Base-by-base conservation (phyloP, 202 grass and related monocot genomes). In the Dendrocalamus latiflorus region DNA sequence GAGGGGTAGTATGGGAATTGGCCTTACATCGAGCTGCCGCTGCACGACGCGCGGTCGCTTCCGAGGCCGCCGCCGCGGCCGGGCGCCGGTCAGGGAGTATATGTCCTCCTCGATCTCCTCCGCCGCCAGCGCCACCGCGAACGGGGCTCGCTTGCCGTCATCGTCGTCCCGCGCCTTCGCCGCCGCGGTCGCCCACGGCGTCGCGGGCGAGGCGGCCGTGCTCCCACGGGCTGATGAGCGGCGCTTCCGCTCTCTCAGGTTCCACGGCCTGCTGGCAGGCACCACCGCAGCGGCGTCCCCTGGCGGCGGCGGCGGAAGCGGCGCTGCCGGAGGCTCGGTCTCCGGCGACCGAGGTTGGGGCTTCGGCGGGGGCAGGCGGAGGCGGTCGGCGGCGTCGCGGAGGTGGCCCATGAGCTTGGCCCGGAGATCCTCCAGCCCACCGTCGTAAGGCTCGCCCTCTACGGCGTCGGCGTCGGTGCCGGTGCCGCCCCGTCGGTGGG, bases 51-150 rank as follows among this genome's bases (percentile, higher is more conserved):
- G 87, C 68, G 91, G 87, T 9, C 94, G 81, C 67, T 87, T 86
- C 75, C 74, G 83, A 6, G 94, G 94, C 68, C 91, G 89, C 80
- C 88, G 91, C 78, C 91, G 91, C 25, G 91, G 91, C 30, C 88
- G 80, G 64, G 82, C 83, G 73, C 87, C 94, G 60, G 94, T 97
- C 18, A 97, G 81, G 78, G 94, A 91, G 81, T 93, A 97, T 15
- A 97, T 51, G 81, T 97, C 94, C 54, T 93, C 94, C 84, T 97
- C 89, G 64, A 97, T 91, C 89, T 97, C 94, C 61, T 93, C 94
- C 11, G 42, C 75, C 49, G 70, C 86, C 6, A 97, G 91, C 36
- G 81, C 67, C 49, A 97, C 68, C 0, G 89, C 56, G 84, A 97
- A 93, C 45, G 77, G 74, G 55, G 82, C 65, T 17, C 94, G 77